Conservation (phyloP, 148 eudicot genomes). For the Talinum fruticosum region DNA sequence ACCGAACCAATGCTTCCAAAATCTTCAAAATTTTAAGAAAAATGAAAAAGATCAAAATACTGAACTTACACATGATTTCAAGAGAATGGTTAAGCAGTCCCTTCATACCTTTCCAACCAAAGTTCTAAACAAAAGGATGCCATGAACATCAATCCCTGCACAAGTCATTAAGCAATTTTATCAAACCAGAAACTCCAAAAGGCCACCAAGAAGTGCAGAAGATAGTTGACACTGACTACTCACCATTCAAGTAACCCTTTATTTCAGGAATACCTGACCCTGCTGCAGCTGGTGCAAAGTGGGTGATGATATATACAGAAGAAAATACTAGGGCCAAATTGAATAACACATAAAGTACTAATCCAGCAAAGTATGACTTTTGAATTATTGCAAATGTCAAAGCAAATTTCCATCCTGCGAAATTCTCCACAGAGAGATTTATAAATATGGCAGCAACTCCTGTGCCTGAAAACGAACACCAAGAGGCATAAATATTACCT, state of each 20-base stretch:
- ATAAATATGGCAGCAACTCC: conserved; percentile 96
- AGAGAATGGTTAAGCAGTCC: conserved; percentile 12
- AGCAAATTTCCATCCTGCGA: conserved; percentile 98
- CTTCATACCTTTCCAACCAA: conserved; percentile 79
- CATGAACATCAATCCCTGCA: conserved; percentile 91
- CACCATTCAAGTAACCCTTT: conserved; percentile 98
- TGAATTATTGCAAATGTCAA: conserved; percentile 85
- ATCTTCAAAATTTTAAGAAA: conserved; percentile 39
- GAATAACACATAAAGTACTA: conserved; percentile 65
- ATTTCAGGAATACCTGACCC: conserved; percentile 99
- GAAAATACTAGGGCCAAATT: conserved; percentile 83
- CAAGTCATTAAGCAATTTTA: conserved; percentile 12
- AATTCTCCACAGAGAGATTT: conserved; percentile 92
- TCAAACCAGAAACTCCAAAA: background rate
- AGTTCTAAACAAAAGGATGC: conserved; percentile 92
- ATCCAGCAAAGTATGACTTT: conserved; percentile 88
- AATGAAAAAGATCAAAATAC: background rate
- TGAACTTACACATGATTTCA: conserved; percentile 2
- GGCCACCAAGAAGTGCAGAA: background rate
- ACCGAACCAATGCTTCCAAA: conserved; percentile 97
- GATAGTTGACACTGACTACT: conserved; percentile 18
- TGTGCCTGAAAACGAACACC: conserved; percentile 54
- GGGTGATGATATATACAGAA: conserved; percentile 84
- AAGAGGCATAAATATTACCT: conserved; percentile 14
- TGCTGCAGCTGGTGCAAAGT: conserved; percentile 96